A percentile compares a stretch with the other conserved stretches of the same genome.
Conservation (phyloP, 1,139 yeast genomes). For the Wickerhamomyces sp. region DNA sequence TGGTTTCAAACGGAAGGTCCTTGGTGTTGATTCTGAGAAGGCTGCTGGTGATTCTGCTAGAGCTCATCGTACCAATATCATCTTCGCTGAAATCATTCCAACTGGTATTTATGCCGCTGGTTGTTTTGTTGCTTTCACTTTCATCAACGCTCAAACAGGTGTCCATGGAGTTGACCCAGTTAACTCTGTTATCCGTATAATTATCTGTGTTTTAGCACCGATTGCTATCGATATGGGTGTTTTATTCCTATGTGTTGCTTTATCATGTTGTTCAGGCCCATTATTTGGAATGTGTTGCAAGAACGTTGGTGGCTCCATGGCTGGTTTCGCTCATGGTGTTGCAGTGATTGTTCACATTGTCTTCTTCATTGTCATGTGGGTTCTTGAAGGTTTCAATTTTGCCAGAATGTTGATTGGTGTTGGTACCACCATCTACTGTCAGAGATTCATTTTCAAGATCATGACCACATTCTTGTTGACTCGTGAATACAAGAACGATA, state of each 20-base stretch:
- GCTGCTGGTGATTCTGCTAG: conserved; percentile 92
- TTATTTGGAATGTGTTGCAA: conserved; percentile 92
- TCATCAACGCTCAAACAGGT: conserved; percentile 96
- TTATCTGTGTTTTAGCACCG: conserved; percentile 89
- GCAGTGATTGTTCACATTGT: conserved; percentile 82
- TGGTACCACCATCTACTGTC: conserved; percentile 78
- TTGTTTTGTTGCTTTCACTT: conserved; percentile 86
- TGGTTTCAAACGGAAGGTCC: conserved; percentile 92
- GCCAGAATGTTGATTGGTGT: conserved; percentile 85
- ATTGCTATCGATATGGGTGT: conserved; percentile 88
- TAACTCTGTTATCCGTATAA: conserved; percentile 79
- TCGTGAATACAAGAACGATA: conserved; percentile 97
- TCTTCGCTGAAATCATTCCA: conserved; percentile 85
- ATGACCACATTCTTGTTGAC: conserved; percentile 78
- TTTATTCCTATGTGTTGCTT: conserved; percentile 62
- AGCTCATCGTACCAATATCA: conserved; percentile 85
- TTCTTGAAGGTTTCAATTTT: conserved; percentile 86
- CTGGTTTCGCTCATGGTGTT: conserved; percentile 94
- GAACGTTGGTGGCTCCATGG: conserved; percentile 96
- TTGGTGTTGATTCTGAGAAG: conserved; percentile 87
- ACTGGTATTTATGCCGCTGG: conserved; percentile 85
- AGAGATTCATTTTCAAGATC: conserved; percentile 83
- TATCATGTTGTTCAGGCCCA: conserved; percentile 98
- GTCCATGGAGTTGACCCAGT: conserved; percentile 58
- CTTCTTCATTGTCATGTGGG: conserved; percentile 96